A percentile compares a stretch with the other conserved stretches of the same genome.
These are phyloP conservation scores for Saccharomycopsis sp. DNA, from an alignment of 805 yeast genomes.

Conservation along the genomic window DNA sequence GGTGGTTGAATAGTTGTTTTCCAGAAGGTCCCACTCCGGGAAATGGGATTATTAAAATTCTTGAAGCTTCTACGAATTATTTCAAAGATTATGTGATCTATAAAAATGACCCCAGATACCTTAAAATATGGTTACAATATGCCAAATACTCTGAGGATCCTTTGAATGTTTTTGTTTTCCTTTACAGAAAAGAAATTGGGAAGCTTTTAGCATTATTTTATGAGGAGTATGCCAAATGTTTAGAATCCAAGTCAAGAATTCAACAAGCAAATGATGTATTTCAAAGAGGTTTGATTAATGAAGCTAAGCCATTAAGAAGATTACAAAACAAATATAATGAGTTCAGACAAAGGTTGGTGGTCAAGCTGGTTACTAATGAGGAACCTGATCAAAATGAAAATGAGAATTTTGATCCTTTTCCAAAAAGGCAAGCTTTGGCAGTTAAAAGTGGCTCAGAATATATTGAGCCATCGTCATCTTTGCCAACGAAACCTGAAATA, in stretches of 20 bases:
- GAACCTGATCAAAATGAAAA: conserved; percentile 15
- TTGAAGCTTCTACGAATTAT: conserved; percentile 63
- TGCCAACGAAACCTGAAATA: neutral
- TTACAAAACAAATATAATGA: conserved; percentile 32
- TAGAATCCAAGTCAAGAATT: conserved; percentile 40
- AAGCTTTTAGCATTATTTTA: conserved; percentile 55
- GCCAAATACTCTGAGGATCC: conserved; percentile 60
- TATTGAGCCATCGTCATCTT: neutral
- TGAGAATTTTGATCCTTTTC: conserved; percentile 13
- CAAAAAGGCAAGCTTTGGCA: conserved; percentile 12
- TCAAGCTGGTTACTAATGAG: conserved; percentile 22
- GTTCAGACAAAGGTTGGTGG: conserved; percentile 33
- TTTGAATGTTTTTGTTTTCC: conserved; percentile 56
- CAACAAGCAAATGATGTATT: conserved; percentile 51
- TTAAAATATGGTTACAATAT: conserved; percentile 75
- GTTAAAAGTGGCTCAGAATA: conserved; percentile 7
- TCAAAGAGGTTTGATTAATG: conserved; percentile 41
- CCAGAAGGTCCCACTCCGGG: conserved; percentile 53
- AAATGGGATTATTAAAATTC: conserved; percentile 51
- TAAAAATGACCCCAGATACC: conserved; percentile 72
- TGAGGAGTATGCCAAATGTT: conserved; percentile 61
- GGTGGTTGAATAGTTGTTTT: conserved; percentile 56
- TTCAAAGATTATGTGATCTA: conserved; percentile 59
- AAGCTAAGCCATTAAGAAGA: conserved; percentile 57
- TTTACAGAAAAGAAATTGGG: conserved; percentile 68